Percentiles rank a stretch among this genome's conserved stretches.
phyloP scores from a whole-genome alignment of 148 eudicot species.

The Rhododendron ovatum region DNA sequence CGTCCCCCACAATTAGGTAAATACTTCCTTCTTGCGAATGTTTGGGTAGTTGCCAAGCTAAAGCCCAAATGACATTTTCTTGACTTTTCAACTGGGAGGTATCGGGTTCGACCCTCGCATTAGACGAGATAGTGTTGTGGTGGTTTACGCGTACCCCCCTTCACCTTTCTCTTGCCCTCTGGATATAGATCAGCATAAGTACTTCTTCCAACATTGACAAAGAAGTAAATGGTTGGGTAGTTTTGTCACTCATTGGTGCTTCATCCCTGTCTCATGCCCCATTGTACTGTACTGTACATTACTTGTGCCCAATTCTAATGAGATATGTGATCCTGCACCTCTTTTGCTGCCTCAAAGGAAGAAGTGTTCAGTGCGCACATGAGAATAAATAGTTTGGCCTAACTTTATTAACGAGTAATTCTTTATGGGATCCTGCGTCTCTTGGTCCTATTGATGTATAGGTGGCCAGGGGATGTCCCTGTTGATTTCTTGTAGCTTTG shows the following conservation, averaged over 20 bases:
- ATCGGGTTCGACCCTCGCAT: not conserved
- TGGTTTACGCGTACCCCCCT: no score
- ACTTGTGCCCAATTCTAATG: no score
- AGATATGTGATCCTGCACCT: not conserved
- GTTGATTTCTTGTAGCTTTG: no score
- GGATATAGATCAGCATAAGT: no score
- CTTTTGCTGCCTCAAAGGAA: not conserved
- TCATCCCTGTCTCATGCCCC: not conserved
- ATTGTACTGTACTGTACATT: not conserved
- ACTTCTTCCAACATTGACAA: no score
- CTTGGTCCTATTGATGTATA: no score
- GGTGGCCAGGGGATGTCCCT: no score
- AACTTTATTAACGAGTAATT: no score
- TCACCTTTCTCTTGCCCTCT: no score
- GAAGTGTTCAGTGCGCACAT: not conserved
- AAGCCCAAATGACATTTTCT: not conserved
- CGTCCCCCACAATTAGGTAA: slow-evolving; percentile 2
- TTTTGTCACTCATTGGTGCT: not conserved
- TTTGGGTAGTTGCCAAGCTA: not conserved
- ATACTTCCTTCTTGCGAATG: not conserved
- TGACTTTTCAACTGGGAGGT: not conserved
- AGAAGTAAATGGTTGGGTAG: not conserved
- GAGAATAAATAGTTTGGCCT: no score
- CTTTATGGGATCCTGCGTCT: no score
- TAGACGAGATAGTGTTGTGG: no score